These are phyloP conservation scores for Tetradesmus obliquus DNA, from an alignment of 139 green algal species.

Conservation along the genomic window DNA sequence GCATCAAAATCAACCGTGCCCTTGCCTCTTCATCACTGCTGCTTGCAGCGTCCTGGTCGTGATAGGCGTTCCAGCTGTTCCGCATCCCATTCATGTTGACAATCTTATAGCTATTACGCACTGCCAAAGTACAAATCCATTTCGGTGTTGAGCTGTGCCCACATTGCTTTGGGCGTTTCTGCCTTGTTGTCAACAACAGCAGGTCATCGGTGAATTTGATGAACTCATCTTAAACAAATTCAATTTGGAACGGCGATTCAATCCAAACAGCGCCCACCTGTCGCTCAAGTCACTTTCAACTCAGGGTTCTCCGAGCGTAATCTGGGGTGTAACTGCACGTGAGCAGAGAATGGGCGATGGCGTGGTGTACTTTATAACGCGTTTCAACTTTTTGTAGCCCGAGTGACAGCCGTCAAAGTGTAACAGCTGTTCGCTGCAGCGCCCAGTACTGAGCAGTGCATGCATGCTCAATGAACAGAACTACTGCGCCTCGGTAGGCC, in stretches of 20 bases:
- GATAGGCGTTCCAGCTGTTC: neutral
- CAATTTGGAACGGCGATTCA: neutral
- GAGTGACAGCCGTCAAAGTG: too few relatives aligned
- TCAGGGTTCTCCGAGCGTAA: too few relatives aligned
- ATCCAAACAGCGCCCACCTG: neutral
- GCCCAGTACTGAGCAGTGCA: too few relatives aligned
- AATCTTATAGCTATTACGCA: neutral
- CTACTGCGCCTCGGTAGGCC: too few relatives aligned
- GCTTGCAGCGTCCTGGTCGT: slow-evolving; percentile 25
- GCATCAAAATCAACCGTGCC: neutral
- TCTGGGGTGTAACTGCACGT: too few relatives aligned
- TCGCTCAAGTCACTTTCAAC: too few relatives aligned
- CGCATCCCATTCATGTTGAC: slow-evolving; percentile 13
- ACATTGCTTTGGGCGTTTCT: neutral
- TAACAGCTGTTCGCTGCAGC: too few relatives aligned
- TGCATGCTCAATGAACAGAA: too few relatives aligned
- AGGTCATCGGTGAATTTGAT: neutral
- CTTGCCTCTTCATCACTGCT: slow-evolving; percentile 35
- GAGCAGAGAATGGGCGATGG: too few relatives aligned
- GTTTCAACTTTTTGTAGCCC: too few relatives aligned
- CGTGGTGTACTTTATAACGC: too few relatives aligned
- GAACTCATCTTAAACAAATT: neutral
- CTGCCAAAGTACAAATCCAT: neutral
- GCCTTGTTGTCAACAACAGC: neutral
- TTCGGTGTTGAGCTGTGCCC: neutral